Base-by-base conservation (phyloP, 352 stramenopile species). In the Globisporangium solare region DNA sequence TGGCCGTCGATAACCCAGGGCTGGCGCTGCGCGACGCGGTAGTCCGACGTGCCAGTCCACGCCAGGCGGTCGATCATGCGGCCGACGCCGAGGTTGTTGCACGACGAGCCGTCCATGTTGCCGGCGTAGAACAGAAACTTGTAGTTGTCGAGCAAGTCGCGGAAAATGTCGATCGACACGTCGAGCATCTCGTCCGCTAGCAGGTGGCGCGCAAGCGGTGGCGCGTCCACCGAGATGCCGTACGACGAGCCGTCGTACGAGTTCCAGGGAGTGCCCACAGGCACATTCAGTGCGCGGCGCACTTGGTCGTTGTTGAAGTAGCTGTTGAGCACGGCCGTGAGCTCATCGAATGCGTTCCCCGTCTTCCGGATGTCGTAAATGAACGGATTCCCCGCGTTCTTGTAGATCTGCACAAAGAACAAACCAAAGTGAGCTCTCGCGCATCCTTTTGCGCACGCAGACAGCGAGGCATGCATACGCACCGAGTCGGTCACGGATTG, bases 221-320 rank as follows among this genome's bases (percentile, higher is more conserved):
- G 83, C 17, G 80, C 80, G 1, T 60, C 56, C 10, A 64, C 35
- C 20, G 79, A 88, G 2, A 68, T 80, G 18, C 79, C 83, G 50
- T 78, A 91, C 1, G 71, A 58, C 1, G 69, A 67, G 37, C 80
- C 83, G 41, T 90, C 80, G 24, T 87, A 74, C 18, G 83, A 93
- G 20, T 39, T 67, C 83, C 83, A 93, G 10, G 65, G 72, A 12
- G 79, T 86, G 18, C 76, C 78, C 3, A 61, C 57, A 14, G 77
- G 73, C 15, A 97, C 87, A 56, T 97, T 85, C 18, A 98, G 73
- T 12, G 91, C 92, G 40, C 87, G 71, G 46, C 82, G 79, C 47
- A 97, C 88, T 1, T 61, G 64, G 47, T 92, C 67, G 51, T 85
- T 66, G 54, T 92, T 92, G 32, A 97, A 85, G 54, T 96, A 98